A percentile compares a stretch with the other conserved stretches of the same genome.
Evolutionary conservation across 179 eudicot species (phyloP).

Genomic region (Carnegiea gigantea): DNA sequence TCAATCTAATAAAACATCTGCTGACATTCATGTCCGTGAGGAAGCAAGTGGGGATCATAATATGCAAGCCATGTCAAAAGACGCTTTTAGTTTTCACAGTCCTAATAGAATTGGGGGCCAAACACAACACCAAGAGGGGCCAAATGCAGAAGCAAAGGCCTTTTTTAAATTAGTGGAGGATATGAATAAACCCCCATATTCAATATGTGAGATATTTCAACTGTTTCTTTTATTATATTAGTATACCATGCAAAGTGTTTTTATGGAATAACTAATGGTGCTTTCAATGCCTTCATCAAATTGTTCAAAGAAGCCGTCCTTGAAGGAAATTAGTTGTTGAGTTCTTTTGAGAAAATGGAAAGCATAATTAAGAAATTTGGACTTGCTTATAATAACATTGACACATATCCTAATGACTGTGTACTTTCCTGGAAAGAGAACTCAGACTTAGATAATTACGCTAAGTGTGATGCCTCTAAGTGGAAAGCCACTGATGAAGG

Average conservation of each 20-base stretch:
- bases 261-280: not conserved
- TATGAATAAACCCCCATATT: no score
- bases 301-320: not conserved
- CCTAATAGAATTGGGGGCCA: not conserved
- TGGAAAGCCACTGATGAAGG: constrained; percentile 10
- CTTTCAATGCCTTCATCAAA: not conserved
- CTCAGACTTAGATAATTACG: not conserved
- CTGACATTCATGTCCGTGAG: not conserved
- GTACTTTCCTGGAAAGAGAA: constrained; percentile 7
- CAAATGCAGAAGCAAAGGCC: not conserved
- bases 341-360: not conserved
- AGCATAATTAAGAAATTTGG: not conserved
- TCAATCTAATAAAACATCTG: not conserved
- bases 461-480: not conserved
- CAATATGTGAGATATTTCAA: not conserved
- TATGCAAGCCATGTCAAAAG: not conserved
- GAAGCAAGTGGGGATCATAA: not conserved
- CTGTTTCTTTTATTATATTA: no score
- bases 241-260: not conserved
- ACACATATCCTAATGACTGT: constrained; percentile 8
- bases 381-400: not conserved
- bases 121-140: not conserved
- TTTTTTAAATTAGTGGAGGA: no score
- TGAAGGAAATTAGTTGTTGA: not conserved
- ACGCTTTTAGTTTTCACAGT: no score